Conservation (phyloP, 257 asterid species). For the Solanum chiquidenum region DNA sequence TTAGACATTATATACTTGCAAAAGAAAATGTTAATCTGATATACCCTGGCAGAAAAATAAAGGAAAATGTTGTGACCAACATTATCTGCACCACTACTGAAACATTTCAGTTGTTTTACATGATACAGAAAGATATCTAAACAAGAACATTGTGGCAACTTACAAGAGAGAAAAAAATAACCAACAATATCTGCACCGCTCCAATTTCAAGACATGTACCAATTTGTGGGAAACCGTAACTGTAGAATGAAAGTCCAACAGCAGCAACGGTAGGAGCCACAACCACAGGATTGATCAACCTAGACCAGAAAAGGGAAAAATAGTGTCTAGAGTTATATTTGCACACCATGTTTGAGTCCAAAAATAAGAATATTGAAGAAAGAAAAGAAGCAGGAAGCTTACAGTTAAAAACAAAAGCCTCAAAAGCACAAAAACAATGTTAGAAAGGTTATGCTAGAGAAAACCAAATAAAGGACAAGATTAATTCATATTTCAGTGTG, state of each 20-base stretch:
- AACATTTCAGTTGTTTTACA: background rate
- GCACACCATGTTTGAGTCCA: background rate
- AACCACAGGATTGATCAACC: slow-evolving; percentile 95
- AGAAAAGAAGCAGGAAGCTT: background rate
- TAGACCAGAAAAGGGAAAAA: slow-evolving; percentile 13
- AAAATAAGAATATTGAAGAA: background rate
- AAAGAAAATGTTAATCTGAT: background rate
- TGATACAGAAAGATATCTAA: background rate
- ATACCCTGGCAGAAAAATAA: background rate
- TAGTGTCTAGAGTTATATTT: background rate
- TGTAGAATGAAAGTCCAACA: slow-evolving; percentile 93
- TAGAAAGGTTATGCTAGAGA: background rate
- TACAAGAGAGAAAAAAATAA: slow-evolving; percentile 81
- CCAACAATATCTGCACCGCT: slow-evolving; percentile 70
- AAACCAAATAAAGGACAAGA: background rate
- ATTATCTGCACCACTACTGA: background rate
- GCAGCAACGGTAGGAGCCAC: slow-evolving; percentile 96
- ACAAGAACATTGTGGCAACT: slow-evolving; percentile 16
- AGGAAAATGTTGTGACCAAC: background rate
- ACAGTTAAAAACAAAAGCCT: background rate
- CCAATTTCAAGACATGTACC: slow-evolving; percentile 97
- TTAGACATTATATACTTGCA: background rate
- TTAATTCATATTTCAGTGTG: background rate
- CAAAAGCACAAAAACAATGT: background rate
- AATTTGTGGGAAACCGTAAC: slow-evolving; percentile 87